Evolutionary conservation across 2,329 filamentous ascomycete species (phyloP).

Genomic region (Macrophomina phaseolina): DNA sequence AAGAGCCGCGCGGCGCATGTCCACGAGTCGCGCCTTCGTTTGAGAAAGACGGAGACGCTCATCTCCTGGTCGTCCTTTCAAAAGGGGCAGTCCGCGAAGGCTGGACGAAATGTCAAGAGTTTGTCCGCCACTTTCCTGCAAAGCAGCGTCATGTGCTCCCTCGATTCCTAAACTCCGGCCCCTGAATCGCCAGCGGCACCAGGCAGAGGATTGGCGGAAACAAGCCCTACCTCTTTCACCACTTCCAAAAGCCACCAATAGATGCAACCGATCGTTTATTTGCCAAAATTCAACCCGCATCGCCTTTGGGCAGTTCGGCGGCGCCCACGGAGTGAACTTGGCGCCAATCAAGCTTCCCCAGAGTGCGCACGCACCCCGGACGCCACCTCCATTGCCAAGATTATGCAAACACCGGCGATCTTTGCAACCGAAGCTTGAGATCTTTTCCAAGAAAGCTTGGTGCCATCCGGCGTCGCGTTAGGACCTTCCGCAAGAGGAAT

Average conservation of each 20-base stretch:
- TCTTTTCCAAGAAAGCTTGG: conserved; percentile 20
- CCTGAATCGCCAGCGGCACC: no score
- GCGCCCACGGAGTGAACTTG: background rate
- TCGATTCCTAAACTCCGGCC: background rate
- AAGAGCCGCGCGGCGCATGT: background rate
- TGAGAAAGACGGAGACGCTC: background rate
- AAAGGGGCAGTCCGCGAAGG: background rate
- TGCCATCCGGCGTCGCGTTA: background rate
- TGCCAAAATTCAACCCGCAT: background rate
- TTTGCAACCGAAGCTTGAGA: background rate
- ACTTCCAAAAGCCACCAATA: background rate
- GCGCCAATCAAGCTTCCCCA: conserved; percentile 8
- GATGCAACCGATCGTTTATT: background rate
- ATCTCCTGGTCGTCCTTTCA: background rate
- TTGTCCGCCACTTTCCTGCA: background rate
- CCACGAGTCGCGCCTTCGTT: background rate
- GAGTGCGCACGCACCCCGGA: background rate
- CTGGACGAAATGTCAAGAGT: background rate
- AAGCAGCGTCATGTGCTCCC: background rate
- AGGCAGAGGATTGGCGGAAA: background rate
- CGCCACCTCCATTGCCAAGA: conserved; percentile 13
- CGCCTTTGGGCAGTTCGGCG: background rate
- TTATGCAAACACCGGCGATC: conserved; percentile 8
- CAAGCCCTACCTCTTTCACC: no score
- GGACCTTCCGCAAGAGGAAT: background rate